Evolutionary conservation across 176 grass and related monocot genomes (phyloP).

Genomic region (Musa troglodytarum): DNA sequence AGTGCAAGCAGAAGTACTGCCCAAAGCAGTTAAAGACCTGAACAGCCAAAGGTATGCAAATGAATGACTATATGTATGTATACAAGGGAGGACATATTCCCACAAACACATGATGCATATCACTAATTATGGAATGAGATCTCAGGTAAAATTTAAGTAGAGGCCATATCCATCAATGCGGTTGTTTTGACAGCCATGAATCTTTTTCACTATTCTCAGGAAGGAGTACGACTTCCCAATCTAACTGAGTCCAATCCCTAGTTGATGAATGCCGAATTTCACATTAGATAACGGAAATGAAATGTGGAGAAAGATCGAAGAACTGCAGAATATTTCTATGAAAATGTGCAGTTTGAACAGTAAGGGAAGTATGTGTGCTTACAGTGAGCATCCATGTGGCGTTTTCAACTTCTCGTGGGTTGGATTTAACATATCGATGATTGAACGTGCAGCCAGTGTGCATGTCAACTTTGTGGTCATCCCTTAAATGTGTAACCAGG

Average conservation of each 20-base stretch:
- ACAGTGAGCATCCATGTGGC: constrained; percentile 32
- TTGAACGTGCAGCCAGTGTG: constrained; percentile 28
- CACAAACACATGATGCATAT: background rate
- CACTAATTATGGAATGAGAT: background rate
- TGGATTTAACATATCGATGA: constrained; percentile 28
- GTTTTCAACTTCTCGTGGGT: constrained; percentile 27
- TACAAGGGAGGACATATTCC: background rate
- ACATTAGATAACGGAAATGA: background rate
- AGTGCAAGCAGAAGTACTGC: constrained; percentile 30
- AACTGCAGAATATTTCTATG: background rate
- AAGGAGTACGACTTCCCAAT: too few species aligned
- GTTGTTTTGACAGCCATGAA: too few species aligned
- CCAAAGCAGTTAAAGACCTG: constrained; percentile 29
- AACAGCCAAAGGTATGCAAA: background rate
- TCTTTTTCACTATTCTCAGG: too few species aligned
- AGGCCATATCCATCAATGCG: too few species aligned
- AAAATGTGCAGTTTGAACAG: background rate
- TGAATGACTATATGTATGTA: background rate
- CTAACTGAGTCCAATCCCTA: background rate
- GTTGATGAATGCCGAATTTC: background rate
- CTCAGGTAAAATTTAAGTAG: too few species aligned
- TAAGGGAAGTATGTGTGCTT: background rate
- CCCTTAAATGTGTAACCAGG: constrained; percentile 21
- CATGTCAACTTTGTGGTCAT: constrained; percentile 30
- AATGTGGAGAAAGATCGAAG: background rate